Evolutionary conservation across 345 rosid genomes (phyloP), one percentile per base, ranked within the genome.

Genomic region (Noccaea bulbosa): DNA sequence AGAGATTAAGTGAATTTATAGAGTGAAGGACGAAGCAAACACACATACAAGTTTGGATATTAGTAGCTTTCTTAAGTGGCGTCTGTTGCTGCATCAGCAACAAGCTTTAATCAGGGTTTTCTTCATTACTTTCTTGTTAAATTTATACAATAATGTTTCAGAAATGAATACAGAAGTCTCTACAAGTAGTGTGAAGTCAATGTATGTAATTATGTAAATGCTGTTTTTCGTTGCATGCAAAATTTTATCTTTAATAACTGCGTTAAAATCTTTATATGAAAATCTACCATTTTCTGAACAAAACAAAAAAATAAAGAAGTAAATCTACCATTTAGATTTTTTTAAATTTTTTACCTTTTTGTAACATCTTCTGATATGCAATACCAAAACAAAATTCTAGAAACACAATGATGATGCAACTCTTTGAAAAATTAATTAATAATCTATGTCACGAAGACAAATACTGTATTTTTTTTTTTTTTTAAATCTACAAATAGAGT

Each of bases 61-160:
- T 87, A 71, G 96, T 91, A 76, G 72, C 72, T 81, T 44, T 88
- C 73, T 71, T 46, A 15, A 55, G 75, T 75, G 81, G 79, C 55
- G 67, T 87, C 88, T 78, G 96, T 83, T 92, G 83, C 80, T 65
- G 83, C 85, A 86, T 86, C 96, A 80, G 75, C 67, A 82, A 76
- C 86, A 73, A 67, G 52, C 66, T 69, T 50, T 60, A 17, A 54
- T 69, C 74, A 65, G 74, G 63, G 72, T 24, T 50, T 59, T 60
- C 34, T 67, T 59, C 56, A 14, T 24, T 17, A 10, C 10, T 34
- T 66, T 57, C 8, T 51, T 57, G 10, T 56, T 47, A 5, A 8
- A 22, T 5, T 5, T 32, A 51, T 27, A 27, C 30, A 34, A 14
- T 20, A 27, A 15, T 50, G 20, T 61, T 40, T 2, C 1, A 33